A percentile compares a stretch with the other conserved stretches of the same genome.
phyloP scores from a whole-genome alignment of 225 moss, liverwort and hornwort species.

The Polytrichum formosum region DNA sequence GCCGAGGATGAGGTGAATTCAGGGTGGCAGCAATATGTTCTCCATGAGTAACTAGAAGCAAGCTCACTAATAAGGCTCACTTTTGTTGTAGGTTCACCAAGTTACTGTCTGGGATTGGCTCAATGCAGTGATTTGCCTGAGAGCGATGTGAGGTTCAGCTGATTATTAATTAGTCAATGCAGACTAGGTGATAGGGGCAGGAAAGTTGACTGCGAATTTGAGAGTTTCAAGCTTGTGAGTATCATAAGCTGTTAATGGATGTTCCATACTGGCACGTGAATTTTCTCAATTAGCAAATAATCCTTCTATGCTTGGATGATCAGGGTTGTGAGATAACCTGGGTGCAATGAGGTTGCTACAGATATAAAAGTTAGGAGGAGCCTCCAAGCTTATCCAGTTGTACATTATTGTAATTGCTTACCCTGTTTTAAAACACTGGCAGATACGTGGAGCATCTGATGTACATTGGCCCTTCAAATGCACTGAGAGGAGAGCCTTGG shows the following conservation, averaged over 20 bases:
- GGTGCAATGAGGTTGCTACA: slow-evolving; percentile 2
- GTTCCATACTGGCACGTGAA: background rate
- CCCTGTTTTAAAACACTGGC: background rate
- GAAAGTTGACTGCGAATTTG: no score
- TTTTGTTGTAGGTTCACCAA: background rate
- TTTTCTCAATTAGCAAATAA: no score
- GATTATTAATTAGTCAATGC: no score
- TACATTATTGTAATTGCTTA: slow-evolving; percentile 7
- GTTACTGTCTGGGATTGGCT: background rate
- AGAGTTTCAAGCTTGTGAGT: background rate
- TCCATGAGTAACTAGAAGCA: background rate
- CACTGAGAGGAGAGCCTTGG: no score
- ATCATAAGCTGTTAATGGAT: background rate
- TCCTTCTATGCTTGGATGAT: no score
- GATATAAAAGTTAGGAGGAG: background rate
- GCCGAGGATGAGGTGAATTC: slow-evolving; percentile 14
- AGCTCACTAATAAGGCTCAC: background rate
- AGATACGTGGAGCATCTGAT: no score
- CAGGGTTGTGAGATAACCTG: background rate
- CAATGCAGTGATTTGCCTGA: no score
- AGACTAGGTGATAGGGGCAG: no score
- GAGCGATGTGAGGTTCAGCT: no score
- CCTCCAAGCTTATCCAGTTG: slow-evolving; percentile 3
- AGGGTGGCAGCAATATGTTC: slow-evolving; percentile 5
- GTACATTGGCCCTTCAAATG: no score